Percentiles rank a stretch among this genome's conserved stretches.
Evolutionary conservation across 73 alveolate species (phyloP).

Genomic region (Tetrahymena malaccensis): DNA sequence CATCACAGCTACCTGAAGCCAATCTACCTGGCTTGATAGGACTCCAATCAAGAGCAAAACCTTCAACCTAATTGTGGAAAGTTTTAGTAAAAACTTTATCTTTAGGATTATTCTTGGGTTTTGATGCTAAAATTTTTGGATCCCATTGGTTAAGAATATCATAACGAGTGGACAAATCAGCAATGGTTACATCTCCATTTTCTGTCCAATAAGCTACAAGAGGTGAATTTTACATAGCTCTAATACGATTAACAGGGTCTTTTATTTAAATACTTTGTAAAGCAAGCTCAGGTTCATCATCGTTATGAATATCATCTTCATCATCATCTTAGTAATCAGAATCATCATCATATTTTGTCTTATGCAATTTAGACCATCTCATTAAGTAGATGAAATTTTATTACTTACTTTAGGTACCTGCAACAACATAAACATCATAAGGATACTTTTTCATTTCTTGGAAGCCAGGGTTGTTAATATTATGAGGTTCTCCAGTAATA

Average conservation of each 20-base stretch:
- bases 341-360: slow-evolving; percentile 80
- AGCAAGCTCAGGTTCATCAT: slow-evolving; percentile 65
- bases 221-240: slow-evolving; percentile 65
- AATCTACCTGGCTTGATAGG: slow-evolving; percentile 54
- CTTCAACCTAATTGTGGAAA: slow-evolving; percentile 43
- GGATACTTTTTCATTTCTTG: slow-evolving; percentile 63
- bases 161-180: slow-evolving; percentile 58
- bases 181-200: slow-evolving; percentile 57
- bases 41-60: slow-evolving; percentile 76
- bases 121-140: neutral
- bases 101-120: neutral
- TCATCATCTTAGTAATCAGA: slow-evolving; percentile 20
- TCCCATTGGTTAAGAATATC: slow-evolving; percentile 12
- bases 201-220: slow-evolving; percentile 70
- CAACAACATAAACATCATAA: slow-evolving; percentile 56
- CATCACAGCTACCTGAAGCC: slow-evolving; percentile 61
- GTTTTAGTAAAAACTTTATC: neutral
- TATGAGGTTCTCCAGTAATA: slow-evolving; percentile 6
- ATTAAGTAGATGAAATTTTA: slow-evolving; percentile 61
- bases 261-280: slow-evolving; percentile 51
- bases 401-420: slow-evolving; percentile 72
- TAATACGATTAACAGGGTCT: slow-evolving; percentile 62
- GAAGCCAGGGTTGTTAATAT: slow-evolving; percentile 2
- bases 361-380: slow-evolving; percentile 66
- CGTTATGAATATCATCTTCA: slow-evolving; percentile 45